Evolutionary conservation across 108 stramenopile genomes (phyloP).

Genomic region (Seminavis robusta): DNA sequence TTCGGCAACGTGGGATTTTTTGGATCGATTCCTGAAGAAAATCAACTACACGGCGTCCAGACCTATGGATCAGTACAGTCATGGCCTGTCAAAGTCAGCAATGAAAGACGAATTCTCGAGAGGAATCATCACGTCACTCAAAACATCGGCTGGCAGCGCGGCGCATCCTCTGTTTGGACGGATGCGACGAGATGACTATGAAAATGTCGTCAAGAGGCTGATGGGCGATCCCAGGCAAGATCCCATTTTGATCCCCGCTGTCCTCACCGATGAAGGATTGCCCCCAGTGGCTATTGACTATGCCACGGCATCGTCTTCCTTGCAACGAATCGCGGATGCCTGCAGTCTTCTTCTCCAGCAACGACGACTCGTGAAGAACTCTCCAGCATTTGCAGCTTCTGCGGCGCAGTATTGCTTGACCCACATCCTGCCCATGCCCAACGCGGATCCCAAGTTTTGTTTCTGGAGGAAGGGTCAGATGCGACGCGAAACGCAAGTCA

Average conservation of each 20-base stretch:
- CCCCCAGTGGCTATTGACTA: conserved; percentile 87
- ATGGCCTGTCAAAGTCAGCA: conserved; percentile 48
- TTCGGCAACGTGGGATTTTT: conserved; percentile 77
- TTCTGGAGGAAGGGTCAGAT: conserved; percentile 92
- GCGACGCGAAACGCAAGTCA: conserved; percentile 90
- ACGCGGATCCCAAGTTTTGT: conserved; percentile 80
- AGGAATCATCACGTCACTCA: conserved; percentile 61
- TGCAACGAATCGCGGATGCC: conserved; percentile 88
- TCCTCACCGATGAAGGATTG: conserved; percentile 87
- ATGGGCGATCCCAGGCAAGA: conserved; percentile 88
- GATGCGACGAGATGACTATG: conserved; percentile 89
- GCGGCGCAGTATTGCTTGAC: conserved; percentile 95
- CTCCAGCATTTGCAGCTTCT: conserved; percentile 92
- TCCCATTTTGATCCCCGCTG: conserved; percentile 94
- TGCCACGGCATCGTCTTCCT: conserved; percentile 80
- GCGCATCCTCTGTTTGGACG: conserved; percentile 91
- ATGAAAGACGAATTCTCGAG: conserved; percentile 64
- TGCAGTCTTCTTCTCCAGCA: conserved; percentile 96
- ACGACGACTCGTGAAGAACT: conserved; percentile 91
- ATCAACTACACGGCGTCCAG: conserved; percentile 76
- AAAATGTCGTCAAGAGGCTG: conserved; percentile 81
- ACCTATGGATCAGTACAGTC: conserved; percentile 75
- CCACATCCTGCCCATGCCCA: conserved; percentile 90
- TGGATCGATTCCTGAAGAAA: conserved; percentile 74
- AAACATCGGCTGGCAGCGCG: conserved; percentile 70